Conservation (phyloP, 306 rosid genomes). For the Delonix regia region DNA sequence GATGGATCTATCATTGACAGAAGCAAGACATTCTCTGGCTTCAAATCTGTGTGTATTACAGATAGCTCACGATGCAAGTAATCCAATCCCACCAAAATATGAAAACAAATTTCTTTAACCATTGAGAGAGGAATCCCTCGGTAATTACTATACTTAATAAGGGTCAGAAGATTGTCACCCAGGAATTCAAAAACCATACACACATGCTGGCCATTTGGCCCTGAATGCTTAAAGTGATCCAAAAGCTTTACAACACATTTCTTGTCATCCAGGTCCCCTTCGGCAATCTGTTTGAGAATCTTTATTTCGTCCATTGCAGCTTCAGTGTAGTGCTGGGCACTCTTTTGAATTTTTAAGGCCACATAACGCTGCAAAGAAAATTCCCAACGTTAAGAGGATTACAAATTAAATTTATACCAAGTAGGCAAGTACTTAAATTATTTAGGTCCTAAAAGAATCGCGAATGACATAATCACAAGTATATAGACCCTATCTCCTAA, state of each 20-base stretch:
- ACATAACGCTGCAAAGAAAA: constrained; percentile 57
- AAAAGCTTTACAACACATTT: constrained; percentile 78
- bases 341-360: constrained; percentile 83
- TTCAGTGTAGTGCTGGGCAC: constrained; percentile 86
- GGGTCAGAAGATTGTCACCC: constrained; percentile 78
- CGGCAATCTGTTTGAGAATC: constrained; percentile 77
- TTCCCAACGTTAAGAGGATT: background rate
- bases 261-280: constrained; percentile 65
- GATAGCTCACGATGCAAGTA: constrained; percentile 86
- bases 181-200: constrained; percentile 83
- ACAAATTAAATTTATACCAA: background rate
- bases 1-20: constrained; percentile 67
- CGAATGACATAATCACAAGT: background rate
- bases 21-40: constrained; percentile 87
- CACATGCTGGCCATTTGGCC: constrained; percentile 82
- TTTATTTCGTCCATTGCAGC: constrained; percentile 87
- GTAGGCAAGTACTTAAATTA: background rate
- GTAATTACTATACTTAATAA: constrained; percentile 69
- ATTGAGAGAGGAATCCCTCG: constrained; percentile 64
- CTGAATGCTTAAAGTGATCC: constrained; percentile 85
- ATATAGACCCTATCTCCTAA: background rate
- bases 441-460: background rate
- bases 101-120: constrained; percentile 86
- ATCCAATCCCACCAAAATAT: constrained; percentile 82
- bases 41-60: constrained; percentile 84